Percentiles rank a stretch among this genome's conserved stretches.
Conservation (phyloP, 805 yeast genomes). For the Kodamaea jinghongensis region DNA sequence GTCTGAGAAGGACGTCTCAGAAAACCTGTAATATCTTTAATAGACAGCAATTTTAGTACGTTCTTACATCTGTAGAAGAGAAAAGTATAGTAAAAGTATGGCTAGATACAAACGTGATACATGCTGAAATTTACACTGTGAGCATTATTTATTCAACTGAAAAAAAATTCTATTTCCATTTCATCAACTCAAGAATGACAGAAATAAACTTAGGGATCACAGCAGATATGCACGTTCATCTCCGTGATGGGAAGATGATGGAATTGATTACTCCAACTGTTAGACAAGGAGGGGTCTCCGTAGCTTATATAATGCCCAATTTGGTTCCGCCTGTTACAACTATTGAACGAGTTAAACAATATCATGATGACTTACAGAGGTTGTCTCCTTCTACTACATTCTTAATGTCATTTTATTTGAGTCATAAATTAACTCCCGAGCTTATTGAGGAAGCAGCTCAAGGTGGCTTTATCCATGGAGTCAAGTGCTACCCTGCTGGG, state of each 20-base stretch:
- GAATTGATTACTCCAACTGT: conserved; percentile 87
- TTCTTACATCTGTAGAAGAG: too few species aligned
- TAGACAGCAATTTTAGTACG: too few species aligned
- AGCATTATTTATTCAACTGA: conserved; percentile 1
- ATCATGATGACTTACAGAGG: conserved; percentile 59
- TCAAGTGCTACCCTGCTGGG: conserved; percentile 98
- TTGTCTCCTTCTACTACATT: conserved; percentile 83
- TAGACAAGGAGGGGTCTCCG: conserved; percentile 83
- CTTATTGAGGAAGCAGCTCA: conserved; percentile 75
- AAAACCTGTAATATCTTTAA: neutral
- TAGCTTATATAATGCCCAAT: conserved; percentile 96
- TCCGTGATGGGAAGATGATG: conserved; percentile 94
- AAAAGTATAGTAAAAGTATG: too few species aligned
- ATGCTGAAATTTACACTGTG: too few species aligned
- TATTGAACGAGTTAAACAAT: conserved; percentile 65
- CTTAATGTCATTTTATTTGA: conserved; percentile 85
- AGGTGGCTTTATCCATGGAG: conserved; percentile 70
- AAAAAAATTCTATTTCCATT: neutral
- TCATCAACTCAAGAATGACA: conserved; percentile 2
- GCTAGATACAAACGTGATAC: too few species aligned
- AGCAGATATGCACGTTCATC: conserved; percentile 94
- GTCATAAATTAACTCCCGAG: conserved; percentile 80
- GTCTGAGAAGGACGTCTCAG: conserved; percentile 9
- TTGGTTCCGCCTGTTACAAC: conserved; percentile 88
- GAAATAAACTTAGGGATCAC: conserved; percentile 62